Evolutionary conservation across 495 filamentous ascomycete genomes (phyloP).

Genomic region (Neurospora sp.): DNA sequence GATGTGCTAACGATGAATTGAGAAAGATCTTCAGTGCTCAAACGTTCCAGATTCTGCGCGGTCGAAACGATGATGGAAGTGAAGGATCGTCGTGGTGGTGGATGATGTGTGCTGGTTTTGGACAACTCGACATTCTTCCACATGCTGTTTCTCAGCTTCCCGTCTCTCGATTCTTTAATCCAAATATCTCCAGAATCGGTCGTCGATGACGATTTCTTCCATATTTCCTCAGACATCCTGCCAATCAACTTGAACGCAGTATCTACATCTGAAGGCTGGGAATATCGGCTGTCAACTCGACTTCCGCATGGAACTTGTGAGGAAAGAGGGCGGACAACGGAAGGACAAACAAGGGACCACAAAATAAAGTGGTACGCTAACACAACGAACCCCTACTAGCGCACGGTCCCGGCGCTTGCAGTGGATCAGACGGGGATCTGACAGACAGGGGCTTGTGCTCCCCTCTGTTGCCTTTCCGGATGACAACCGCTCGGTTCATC

Average conservation of each 20-base stretch:
- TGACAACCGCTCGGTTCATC: constrained; percentile 2
- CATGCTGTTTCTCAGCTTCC: not conserved
- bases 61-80: not conserved
- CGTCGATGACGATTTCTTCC: not conserved
- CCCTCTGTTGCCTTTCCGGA: constrained; percentile 8
- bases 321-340: not conserved
- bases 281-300: not conserved
- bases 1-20: not conserved
- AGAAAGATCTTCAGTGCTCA: not conserved
- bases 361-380: not conserved
- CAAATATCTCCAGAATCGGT: not conserved
- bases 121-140: not conserved
- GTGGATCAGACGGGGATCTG: constrained; percentile 9
- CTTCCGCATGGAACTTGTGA: not conserved
- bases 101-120: not conserved
- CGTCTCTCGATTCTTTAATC: not conserved
- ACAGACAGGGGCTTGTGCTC: constrained; percentile 14
- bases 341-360: not conserved
- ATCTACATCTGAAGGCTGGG: not conserved
- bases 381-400: not conserved
- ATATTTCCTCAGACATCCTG: not conserved
- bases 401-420: constrained; percentile 17
- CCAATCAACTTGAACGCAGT: not conserved
- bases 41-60: not conserved
- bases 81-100: not conserved